Evolutionary conservation across 805 yeast species (phyloP), one percentile per base, ranked within the genome.

Genomic region (Sugiyamaella americana): DNA sequence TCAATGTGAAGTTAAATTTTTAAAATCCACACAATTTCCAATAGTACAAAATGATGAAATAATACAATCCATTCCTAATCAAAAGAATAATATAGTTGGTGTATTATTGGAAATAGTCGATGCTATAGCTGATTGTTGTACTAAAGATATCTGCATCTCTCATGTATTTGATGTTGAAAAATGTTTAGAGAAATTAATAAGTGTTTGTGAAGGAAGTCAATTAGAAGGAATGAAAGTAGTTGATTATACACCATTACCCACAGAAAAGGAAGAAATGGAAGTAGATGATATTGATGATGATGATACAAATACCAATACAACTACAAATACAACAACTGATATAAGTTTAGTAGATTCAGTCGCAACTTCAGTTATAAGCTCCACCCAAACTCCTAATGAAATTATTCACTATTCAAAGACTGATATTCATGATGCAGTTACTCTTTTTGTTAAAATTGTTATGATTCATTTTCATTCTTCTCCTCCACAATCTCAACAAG

Each of bases 391-490:
- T 13, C 32, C 32, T 8, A n/a, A 29, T n/a, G 37, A 35, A 13
- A 10, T 10, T 5, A 10, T 17, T 35, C 37, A 17, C n/a, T 36
- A 41, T 3, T 38, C 38, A 18, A 41, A 45, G 18, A 48, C 40
- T 0, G 56, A 52, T 4, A 40, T 56, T n/a, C 44, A 49, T 2
- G 47, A 51, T 32, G 60, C 52, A 1, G 49, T 59, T 3, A 23
- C 49, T 38, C 39, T 59, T 29, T 50, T 59, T 26, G 52, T 56
- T 22, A 60, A 60, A 45, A 51, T 60, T 21, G 43, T 48, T 32
- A 51, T 59, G 53, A 58, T 60, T 10, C 58, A 58, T 30, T 48
- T 43, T 37, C 60, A 44, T 41, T 13, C n/a, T 5, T 19, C 19
- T 5, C 29, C 44, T 5, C 30, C 44, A 23, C 43, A 37, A n/a